phyloP scores from a whole-genome alignment of 2,329 filamentous ascomycete species.

The Penicillium hesseltinei region DNA sequence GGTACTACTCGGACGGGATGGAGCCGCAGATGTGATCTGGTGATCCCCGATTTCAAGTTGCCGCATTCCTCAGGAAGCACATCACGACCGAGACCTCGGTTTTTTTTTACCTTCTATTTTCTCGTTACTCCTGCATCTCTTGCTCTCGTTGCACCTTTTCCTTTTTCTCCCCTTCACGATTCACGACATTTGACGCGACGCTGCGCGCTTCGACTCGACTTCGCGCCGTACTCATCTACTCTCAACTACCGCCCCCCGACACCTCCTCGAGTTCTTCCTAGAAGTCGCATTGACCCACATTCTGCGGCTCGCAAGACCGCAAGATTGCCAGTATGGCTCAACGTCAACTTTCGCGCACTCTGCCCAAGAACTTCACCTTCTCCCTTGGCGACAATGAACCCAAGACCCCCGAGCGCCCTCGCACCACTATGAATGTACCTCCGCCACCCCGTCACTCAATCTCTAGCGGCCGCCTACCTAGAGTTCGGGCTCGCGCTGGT shows the following conservation, averaged over 20 bases:
- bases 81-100: conserved; percentile 15
- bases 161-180: conserved; percentile 19
- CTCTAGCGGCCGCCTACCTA: conserved; percentile 42
- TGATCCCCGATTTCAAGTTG: conserved; percentile 24
- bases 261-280: conserved; percentile 9
- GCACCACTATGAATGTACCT: conserved; percentile 41
- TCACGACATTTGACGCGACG: conserved; percentile 22
- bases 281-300: conserved; percentile 10
- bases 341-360: conserved; percentile 45
- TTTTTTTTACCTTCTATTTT: conserved; percentile 9
- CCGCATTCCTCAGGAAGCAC: conserved; percentile 23
- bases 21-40: conserved; percentile 28
- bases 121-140: conserved; percentile 6
- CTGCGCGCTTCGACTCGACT: conserved; percentile 15
- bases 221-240: conserved; percentile 4
- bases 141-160: conserved; percentile 20
- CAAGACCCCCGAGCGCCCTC: conserved; percentile 45
- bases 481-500: conserved; percentile 40
- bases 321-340: conserved; percentile 34
- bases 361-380: conserved; percentile 50
- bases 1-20: conserved; percentile 19
- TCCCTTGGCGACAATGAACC: conserved; percentile 38
- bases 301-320: conserved; percentile 5
- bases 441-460: conserved; percentile 45
- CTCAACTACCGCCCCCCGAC: neutral